Evolutionary conservation across 345 rosid genomes (phyloP).

Genomic region (Salix purpurea): DNA sequence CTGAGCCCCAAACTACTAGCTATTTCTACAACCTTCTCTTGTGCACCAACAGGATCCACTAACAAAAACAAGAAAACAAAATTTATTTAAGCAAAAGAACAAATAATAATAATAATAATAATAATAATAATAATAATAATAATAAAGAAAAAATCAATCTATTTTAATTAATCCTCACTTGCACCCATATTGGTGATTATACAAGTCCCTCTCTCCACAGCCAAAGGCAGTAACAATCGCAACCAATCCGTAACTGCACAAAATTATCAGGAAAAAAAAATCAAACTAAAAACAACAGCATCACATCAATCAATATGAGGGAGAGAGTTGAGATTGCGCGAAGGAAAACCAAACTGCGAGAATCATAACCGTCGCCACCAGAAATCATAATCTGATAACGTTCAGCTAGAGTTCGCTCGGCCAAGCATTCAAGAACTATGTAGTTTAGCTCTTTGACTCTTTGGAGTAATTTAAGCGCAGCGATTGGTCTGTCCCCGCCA

Average conservation of each 20-base stretch:
- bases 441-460: constrained; percentile 60
- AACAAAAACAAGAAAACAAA: not conserved
- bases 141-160: not conserved
- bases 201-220: constrained; percentile 66
- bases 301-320: too few relatives aligned
- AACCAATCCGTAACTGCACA: constrained; percentile 79
- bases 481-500: constrained; percentile 75
- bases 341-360: constrained; percentile 45
- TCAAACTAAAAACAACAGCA: not conserved
- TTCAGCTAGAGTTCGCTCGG: constrained; percentile 86
- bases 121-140: too few relatives aligned
- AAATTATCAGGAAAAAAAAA: not conserved
- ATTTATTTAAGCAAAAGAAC: not conserved
- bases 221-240: constrained; percentile 68
- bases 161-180: constrained; percentile 35
- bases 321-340: not conserved
- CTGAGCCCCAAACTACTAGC: constrained; percentile 59
- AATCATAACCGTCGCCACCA: constrained; percentile 68
- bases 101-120: too few relatives aligned
- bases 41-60: constrained; percentile 86
- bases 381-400: constrained; percentile 55
- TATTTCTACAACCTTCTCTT: constrained; percentile 56
- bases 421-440: constrained; percentile 89
- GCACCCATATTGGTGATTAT: constrained; percentile 95
- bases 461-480: constrained; percentile 75